Percentiles rank a stretch among this genome's conserved stretches.
Evolutionary conservation across 2,329 filamentous ascomycete genomes (phyloP).

Genomic region (Ophiostoma novo-ulmi): DNA sequence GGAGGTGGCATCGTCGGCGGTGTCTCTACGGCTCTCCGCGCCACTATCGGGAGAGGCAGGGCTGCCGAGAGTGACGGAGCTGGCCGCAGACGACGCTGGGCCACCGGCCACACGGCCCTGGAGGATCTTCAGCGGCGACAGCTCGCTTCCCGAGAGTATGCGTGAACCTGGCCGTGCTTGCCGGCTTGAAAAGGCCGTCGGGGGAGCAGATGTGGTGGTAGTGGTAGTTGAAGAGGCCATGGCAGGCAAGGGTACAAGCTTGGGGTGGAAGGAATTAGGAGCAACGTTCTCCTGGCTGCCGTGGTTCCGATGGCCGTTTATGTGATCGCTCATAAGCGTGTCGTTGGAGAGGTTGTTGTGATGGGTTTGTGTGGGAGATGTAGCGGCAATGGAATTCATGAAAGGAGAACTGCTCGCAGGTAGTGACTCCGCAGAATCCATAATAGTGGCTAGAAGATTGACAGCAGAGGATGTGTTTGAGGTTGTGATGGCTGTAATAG

Average conservation of each 20-base stretch:
- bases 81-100: slow-evolving; percentile 27
- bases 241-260: slow-evolving; percentile 9
- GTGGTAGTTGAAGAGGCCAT: slow-evolving; percentile 36
- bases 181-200: slow-evolving; percentile 21
- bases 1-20: slow-evolving; percentile 17
- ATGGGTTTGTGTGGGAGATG: slow-evolving; percentile 8
- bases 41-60: slow-evolving; percentile 26
- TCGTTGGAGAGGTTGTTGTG: neutral
- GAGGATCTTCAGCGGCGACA: slow-evolving; percentile 55
- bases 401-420: slow-evolving; percentile 34
- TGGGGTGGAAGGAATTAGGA: slow-evolving; percentile 32
- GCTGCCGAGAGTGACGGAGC: slow-evolving; percentile 20
- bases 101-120: slow-evolving; percentile 27
- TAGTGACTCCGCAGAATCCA: slow-evolving; percentile 22
- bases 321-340: slow-evolving; percentile 6
- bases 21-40: slow-evolving; percentile 26
- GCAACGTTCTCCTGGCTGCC: slow-evolving; percentile 42
- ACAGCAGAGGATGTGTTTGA: neutral
- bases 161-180: slow-evolving; percentile 37
- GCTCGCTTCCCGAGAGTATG: slow-evolving; percentile 52
- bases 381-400: slow-evolving; percentile 27
- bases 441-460: slow-evolving; percentile 1
- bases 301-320: slow-evolving; percentile 12
- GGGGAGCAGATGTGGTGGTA: neutral
- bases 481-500: slow-evolving; percentile 18